These are phyloP conservation scores for Mucor sp. DNA, from an alignment of 371 early-diverging fungal genomes.

Conservation along the genomic window DNA sequence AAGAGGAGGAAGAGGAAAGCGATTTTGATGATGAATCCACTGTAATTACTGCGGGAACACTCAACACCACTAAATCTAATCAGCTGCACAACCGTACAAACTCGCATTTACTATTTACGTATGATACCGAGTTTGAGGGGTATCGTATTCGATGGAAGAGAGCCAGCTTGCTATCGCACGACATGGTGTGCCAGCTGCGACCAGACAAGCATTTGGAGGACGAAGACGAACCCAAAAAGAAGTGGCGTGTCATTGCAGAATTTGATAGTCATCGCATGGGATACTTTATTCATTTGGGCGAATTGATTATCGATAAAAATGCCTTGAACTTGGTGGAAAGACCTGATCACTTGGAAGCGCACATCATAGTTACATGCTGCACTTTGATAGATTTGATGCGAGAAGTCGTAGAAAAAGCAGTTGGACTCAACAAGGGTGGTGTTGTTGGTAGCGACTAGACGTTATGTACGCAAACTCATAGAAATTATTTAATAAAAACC, in stretches of 20 bases:
- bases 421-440: constrained; percentile 47
- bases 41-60: background rate
- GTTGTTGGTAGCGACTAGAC: constrained; percentile 44
- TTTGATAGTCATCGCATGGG: constrained; percentile 55
- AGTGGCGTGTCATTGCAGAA: constrained; percentile 40
- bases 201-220: constrained; percentile 9
- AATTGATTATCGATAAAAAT: constrained; percentile 36
- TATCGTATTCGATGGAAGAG: constrained; percentile 44
- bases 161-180: constrained; percentile 44
- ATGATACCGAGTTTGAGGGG: constrained; percentile 39
- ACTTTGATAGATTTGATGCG: constrained; percentile 53
- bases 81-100: constrained; percentile 36
- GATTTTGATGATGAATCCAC: constrained; percentile 5
- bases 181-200: constrained; percentile 40
- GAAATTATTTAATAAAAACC: background rate
- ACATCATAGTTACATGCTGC: constrained; percentile 46
- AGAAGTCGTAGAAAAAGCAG: constrained; percentile 53
- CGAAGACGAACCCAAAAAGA: constrained; percentile 1
- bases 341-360: constrained; percentile 34
- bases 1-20: constrained; percentile 1
- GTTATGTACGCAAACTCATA: background rate
- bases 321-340: constrained; percentile 28
- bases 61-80: constrained; percentile 9
- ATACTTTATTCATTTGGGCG: constrained; percentile 43
- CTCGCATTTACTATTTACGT: constrained; percentile 43